Conservation (phyloP, 169 alveolate species). For the Gregarina niphandrodes region DNA sequence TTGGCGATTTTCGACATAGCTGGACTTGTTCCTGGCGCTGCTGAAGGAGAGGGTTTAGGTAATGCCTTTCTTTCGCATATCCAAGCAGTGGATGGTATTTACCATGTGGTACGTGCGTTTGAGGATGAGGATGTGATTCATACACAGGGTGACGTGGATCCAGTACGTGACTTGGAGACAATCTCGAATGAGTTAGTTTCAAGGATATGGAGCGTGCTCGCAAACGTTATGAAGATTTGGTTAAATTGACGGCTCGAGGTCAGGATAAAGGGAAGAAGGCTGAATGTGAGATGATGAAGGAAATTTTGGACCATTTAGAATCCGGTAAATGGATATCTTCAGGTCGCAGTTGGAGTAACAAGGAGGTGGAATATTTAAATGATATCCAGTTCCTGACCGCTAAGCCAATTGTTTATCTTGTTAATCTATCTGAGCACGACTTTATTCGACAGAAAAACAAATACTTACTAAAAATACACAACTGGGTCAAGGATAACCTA, state of each 20-base stretch:
- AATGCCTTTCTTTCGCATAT: slow-evolving; percentile 89
- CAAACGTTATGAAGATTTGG: slow-evolving; percentile 59
- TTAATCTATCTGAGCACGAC: slow-evolving; percentile 75
- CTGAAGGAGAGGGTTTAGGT: slow-evolving; percentile 94
- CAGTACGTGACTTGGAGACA: slow-evolving; percentile 82
- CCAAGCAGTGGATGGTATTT: slow-evolving; percentile 85
- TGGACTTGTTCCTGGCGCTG: slow-evolving; percentile 94
- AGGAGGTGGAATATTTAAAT: slow-evolving; percentile 4
- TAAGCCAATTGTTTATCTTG: slow-evolving; percentile 89
- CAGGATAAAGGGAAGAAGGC: slow-evolving; percentile 60
- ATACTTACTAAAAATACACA: slow-evolving; percentile 67
- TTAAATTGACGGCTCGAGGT: slow-evolving; percentile 62
- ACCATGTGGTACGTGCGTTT: slow-evolving; percentile 82
- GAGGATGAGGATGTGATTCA: slow-evolving; percentile 83
- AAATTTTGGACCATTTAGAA: slow-evolving; percentile 50
- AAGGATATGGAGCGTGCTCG: slow-evolving; percentile 61
- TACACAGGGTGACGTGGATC: slow-evolving; percentile 90
- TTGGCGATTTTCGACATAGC: slow-evolving; percentile 90
- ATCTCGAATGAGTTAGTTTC: slow-evolving; percentile 72
- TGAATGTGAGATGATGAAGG: slow-evolving; percentile 61
- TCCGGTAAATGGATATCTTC: slow-evolving; percentile 60
- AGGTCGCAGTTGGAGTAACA: slow-evolving; percentile 24
- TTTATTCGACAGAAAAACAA: slow-evolving; percentile 83
- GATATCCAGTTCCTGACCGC: slow-evolving; percentile 81
- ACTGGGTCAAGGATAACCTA: slow-evolving; percentile 84